Percentiles rank a stretch among this genome's conserved stretches.
Evolutionary conservation across 2,329 filamentous ascomycete genomes (phyloP).

Genomic region (Aspergillus felis): DNA sequence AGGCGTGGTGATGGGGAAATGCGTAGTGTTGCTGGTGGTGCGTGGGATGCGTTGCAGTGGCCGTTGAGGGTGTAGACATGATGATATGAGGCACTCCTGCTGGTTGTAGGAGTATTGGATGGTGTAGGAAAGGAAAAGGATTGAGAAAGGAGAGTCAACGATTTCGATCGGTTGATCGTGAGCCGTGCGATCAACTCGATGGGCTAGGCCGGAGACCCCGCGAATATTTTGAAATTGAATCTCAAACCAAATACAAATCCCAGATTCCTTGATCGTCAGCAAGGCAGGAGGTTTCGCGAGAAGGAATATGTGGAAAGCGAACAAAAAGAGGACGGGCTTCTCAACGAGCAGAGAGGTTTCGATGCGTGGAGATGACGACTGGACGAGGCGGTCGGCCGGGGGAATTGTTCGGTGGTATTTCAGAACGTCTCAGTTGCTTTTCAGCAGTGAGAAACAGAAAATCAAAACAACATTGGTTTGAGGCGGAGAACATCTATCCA

Average conservation of each 20-base stretch:
- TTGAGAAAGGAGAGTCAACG: conserved; percentile 7
- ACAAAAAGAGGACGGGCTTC: conserved; percentile 1
- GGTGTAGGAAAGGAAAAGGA: conserved; percentile 7
- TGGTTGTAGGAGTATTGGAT: conserved; percentile 26
- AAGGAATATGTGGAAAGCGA: conserved; percentile 7
- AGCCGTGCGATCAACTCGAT: conserved; percentile 14
- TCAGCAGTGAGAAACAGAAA: neutral
- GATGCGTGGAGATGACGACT: conserved; percentile 21
- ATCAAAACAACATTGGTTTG: neutral
- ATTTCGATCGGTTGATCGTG: conserved; percentile 12
- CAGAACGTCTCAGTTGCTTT: conserved; percentile 9
- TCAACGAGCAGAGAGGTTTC: conserved; percentile 2
- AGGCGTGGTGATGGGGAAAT: conserved; percentile 56
- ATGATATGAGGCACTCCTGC: conserved; percentile 24
- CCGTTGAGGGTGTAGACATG: conserved; percentile 81
- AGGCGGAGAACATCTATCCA: neutral
- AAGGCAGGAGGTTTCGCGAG: conserved; percentile 3
- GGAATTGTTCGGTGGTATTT: conserved; percentile 8
- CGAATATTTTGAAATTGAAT: neutral
- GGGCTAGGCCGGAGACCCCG: conserved; percentile 13
- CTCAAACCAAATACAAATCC: neutral
- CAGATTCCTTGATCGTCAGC: neutral
- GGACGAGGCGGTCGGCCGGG: conserved; percentile 24
- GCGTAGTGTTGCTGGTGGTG: conserved; percentile 58
- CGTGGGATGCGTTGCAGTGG: conserved; percentile 67